Evolutionary conservation across 2,329 filamentous ascomycete genomes (phyloP), one percentile per base, ranked within the genome.

Genomic region (Stagonosporopsis vannaccii): DNA sequence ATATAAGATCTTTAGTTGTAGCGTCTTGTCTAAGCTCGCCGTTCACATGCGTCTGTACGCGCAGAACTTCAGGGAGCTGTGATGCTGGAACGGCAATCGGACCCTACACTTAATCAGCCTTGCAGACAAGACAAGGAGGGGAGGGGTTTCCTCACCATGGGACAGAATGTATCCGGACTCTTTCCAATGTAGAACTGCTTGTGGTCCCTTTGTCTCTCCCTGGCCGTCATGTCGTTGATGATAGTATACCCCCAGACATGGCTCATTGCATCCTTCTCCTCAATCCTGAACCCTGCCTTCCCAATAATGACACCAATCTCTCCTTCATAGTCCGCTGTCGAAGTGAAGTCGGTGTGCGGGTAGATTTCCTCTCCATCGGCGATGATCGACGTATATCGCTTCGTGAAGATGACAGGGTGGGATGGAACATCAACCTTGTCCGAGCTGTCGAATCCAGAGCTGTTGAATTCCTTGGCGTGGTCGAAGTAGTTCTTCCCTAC

Each of bases 161-260:
- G 83, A 58, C 82, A 85, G 59, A 81, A 85, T 0, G 82, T 84
- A 64, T 86, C 82, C 0, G 79, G 71, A 0, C 80, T 83, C 65
- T 86, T 86, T 8, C 84, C 84, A 44, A 87, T 80, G 51, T 81
- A 86, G 66, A 85, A 86, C 58, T 87, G 84, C 66, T 86, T 85
- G 55, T 86, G 84, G 44, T 71, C 69, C 43, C 67, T 59, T 40
- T 67, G 68, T 20, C 64, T 46, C 43, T 67, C 65, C 2, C 69
- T 48, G 37, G 67, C 66, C 6, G 67, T 69, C 45, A 69, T 44
- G 51, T 71, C 63, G 39, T 69, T 86, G 39, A 82, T 77, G 33
- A 84, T 84, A 0, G 82, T 84, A 58, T 81, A 85, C 0, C 84
- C 84, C 82, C 82, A 85, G 2, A 85, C 81, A 62, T 85, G 66